phyloP scores from a whole-genome alignment of 768 basidiomycete species.

The Mycena rebaudengoi region DNA sequence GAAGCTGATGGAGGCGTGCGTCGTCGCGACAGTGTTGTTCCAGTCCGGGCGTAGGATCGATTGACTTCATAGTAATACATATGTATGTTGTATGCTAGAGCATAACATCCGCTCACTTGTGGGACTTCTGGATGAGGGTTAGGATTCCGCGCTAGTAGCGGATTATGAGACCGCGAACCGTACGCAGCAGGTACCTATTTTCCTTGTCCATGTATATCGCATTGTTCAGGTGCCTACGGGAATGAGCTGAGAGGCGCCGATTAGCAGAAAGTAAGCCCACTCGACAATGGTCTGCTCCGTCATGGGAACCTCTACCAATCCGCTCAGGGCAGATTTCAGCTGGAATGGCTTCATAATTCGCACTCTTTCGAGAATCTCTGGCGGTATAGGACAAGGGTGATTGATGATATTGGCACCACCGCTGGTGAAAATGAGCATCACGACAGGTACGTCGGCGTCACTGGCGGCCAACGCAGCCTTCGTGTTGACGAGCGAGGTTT shows the following conservation, averaged over 20 bases:
- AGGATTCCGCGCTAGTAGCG: too few relatives aligned
- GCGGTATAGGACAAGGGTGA: background rate
- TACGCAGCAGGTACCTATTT: background rate
- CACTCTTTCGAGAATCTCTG: background rate
- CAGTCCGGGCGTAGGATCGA: slow-evolving; percentile 8
- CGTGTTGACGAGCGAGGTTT: background rate
- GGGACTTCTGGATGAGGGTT: background rate
- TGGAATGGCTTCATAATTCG: background rate
- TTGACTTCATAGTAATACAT: background rate
- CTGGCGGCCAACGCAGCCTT: background rate
- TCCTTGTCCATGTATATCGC: background rate
- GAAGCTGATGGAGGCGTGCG: slow-evolving; percentile 3
- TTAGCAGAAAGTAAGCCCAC: background rate
- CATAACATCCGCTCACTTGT: too few relatives aligned
- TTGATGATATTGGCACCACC: background rate
- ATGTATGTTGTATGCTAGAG: background rate
- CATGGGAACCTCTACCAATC: background rate
- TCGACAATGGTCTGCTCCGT: background rate
- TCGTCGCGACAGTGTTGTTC: slow-evolving; percentile 5
- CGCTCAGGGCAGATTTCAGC: background rate
- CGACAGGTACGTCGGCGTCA: background rate
- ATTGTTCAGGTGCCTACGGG: background rate
- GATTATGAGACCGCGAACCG: background rate
- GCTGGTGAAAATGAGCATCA: background rate
- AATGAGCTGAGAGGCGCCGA: background rate